A percentile compares a stretch with the other conserved stretches of the same genome.
phyloP scores from a whole-genome alignment of 495 filamentous ascomycete species.

The Aspergillus biplanus region DNA sequence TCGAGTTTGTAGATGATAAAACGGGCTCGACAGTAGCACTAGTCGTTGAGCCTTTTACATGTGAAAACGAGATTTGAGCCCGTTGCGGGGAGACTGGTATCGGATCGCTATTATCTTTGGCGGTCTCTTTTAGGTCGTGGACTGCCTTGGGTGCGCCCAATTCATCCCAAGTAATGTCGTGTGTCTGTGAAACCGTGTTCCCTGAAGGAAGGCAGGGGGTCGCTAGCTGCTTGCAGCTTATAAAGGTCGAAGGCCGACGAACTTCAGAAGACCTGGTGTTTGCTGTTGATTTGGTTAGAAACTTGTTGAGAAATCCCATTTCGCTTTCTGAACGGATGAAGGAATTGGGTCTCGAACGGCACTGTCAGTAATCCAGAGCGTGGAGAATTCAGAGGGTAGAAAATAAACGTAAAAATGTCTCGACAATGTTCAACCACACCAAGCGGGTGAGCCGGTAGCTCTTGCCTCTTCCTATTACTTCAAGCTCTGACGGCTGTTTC shows the following conservation, averaged over 20 bases:
- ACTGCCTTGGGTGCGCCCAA: background rate
- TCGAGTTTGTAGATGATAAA: background rate
- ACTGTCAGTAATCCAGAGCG: background rate
- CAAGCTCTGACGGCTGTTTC: no score
- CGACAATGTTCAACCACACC: background rate
- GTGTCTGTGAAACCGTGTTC: background rate
- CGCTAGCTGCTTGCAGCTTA: conserved; percentile 4
- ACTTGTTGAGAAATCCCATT: conserved; percentile 18
- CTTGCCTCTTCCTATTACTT: no score
- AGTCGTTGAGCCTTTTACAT: background rate
- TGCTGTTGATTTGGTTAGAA: conserved; percentile 15
- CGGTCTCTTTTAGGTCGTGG: background rate
- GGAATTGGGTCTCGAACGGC: background rate
- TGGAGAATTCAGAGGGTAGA: background rate
- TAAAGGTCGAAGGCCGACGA: conserved; percentile 6
- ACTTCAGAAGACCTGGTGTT: conserved; percentile 10
- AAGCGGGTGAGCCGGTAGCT: no score
- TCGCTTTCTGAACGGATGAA: background rate
- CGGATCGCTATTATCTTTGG: background rate
- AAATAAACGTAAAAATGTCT: background rate
- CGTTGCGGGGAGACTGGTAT: background rate
- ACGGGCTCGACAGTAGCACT: background rate
- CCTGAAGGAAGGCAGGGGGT: background rate
- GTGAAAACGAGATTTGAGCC: background rate
- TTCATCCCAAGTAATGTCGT: background rate